Conservation (phyloP, 257 asterid species). For the Solanum ossicruentum region DNA sequence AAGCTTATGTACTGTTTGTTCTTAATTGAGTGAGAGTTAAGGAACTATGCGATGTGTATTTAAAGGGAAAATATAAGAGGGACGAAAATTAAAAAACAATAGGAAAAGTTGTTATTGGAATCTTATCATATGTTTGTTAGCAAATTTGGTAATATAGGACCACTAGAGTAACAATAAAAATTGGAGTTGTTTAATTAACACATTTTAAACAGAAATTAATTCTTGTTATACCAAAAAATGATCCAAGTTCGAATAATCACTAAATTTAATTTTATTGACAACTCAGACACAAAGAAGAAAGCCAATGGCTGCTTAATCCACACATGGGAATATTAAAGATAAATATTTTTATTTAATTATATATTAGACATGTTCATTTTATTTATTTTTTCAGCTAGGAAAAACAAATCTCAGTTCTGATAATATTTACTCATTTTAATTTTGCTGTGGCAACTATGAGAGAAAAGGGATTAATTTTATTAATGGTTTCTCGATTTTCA, state of each 20-base stretch:
- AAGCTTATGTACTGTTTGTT: neutral
- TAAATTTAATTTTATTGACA: neutral
- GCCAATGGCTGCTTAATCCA: neutral
- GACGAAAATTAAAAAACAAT: neutral
- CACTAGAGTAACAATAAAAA: constrained; percentile 4
- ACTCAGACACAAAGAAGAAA: neutral
- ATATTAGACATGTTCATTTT: neutral
- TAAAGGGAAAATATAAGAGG: constrained; percentile 1
- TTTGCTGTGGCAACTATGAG: neutral
- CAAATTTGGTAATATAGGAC: constrained; percentile 24
- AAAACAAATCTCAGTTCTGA: neutral
- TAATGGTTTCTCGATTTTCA: neutral
- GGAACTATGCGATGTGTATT: constrained; percentile 4
- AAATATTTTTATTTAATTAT: neutral
- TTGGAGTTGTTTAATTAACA: neutral
- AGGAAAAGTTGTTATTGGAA: constrained; percentile 1
- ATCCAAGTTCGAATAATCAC: neutral
- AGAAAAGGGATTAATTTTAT: neutral
- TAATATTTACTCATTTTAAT: neutral
- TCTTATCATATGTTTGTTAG: constrained; percentile 5
- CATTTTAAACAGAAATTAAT: neutral
- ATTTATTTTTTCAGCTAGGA: neutral
- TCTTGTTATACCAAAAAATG: neutral
- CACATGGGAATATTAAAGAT: neutral
- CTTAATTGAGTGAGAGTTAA: neutral